These are phyloP conservation scores for Theileria equi DNA, from an alignment of 169 alveolate species.

Conservation along the genomic window DNA sequence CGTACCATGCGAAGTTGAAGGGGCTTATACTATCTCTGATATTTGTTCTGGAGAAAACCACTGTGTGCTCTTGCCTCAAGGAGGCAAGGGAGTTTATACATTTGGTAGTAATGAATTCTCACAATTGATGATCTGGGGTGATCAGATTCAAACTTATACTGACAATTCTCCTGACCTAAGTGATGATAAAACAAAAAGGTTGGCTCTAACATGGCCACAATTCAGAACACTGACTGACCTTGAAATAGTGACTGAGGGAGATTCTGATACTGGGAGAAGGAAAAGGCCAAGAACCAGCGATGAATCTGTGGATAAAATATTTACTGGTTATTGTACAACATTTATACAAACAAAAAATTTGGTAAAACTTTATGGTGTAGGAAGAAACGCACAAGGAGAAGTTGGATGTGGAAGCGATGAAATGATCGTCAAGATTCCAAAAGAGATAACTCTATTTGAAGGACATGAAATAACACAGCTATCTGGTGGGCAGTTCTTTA, in stretches of 20 bases:
- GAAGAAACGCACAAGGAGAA: constrained; percentile 83
- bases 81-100: constrained; percentile 58
- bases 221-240: constrained; percentile 28
- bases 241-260: background rate
- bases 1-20: constrained; percentile 21
- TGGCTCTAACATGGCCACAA: constrained; percentile 58
- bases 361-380: constrained; percentile 73
- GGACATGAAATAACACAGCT: constrained; percentile 60
- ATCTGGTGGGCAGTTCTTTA: constrained; percentile 82
- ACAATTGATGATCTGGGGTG: constrained; percentile 59
- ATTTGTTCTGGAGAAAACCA: constrained; percentile 75
- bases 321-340: constrained; percentile 80
- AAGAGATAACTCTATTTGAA: constrained; percentile 58
- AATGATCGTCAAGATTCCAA: constrained; percentile 39
- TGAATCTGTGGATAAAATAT: constrained; percentile 55
- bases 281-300: constrained; percentile 53
- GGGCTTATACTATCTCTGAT: constrained; percentile 37
- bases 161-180: constrained; percentile 22
- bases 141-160: constrained; percentile 26
- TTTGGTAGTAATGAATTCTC: constrained; percentile 76
- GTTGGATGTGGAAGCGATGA: constrained; percentile 72
- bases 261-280: constrained; percentile 35
- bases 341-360: constrained; percentile 68
- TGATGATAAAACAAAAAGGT: constrained; percentile 1
- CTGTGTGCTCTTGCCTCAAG: constrained; percentile 54